Evolutionary conservation across 2,329 filamentous ascomycete genomes (phyloP).

Genomic region (Fusarium falciforme): DNA sequence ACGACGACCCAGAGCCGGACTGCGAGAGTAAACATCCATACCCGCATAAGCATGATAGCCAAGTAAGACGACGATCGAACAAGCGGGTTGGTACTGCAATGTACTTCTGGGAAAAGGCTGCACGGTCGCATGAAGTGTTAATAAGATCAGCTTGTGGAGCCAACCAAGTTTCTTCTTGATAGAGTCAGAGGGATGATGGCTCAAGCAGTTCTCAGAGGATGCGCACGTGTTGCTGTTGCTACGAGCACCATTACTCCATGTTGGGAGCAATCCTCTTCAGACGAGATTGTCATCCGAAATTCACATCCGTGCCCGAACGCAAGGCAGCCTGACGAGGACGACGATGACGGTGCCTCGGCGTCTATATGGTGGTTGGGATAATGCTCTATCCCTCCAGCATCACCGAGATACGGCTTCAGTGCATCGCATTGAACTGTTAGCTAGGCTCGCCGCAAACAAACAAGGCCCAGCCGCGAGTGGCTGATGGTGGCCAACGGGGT

Average conservation of each 20-base stretch:
- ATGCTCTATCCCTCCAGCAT: not conserved
- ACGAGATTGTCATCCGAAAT: not conserved
- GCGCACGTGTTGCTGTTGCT: not conserved
- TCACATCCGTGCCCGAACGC: not conserved
- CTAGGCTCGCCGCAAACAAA: slow-evolving; percentile 12
- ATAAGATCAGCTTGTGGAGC: slow-evolving; percentile 39
- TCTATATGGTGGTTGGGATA: slow-evolving; percentile 6
- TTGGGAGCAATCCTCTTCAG: not conserved
- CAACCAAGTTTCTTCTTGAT: slow-evolving; percentile 34
- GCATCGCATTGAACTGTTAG: slow-evolving; percentile 1
- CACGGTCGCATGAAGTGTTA: slow-evolving; percentile 31
- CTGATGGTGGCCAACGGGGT: slow-evolving; percentile 1
- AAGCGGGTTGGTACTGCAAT: slow-evolving; percentile 16
- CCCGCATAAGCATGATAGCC: not conserved
- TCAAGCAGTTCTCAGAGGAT: not conserved
- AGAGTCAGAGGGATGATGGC: slow-evolving; percentile 19
- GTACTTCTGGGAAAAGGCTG: slow-evolving; percentile 13
- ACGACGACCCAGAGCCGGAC: slow-evolving; percentile 26
- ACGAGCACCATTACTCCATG: not conserved
- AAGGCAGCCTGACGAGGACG: slow-evolving; percentile 9
- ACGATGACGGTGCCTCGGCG: not conserved
- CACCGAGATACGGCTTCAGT: slow-evolving; percentile 7
- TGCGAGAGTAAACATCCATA: slow-evolving; percentile 18
- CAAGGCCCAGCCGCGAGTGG: slow-evolving; percentile 10
- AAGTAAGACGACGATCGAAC: not conserved